Percentiles rank a stretch among this genome's conserved stretches.
phyloP scores from a whole-genome alignment of 1,284 basidiomycete genomes.

The Leccinum discolor region DNA sequence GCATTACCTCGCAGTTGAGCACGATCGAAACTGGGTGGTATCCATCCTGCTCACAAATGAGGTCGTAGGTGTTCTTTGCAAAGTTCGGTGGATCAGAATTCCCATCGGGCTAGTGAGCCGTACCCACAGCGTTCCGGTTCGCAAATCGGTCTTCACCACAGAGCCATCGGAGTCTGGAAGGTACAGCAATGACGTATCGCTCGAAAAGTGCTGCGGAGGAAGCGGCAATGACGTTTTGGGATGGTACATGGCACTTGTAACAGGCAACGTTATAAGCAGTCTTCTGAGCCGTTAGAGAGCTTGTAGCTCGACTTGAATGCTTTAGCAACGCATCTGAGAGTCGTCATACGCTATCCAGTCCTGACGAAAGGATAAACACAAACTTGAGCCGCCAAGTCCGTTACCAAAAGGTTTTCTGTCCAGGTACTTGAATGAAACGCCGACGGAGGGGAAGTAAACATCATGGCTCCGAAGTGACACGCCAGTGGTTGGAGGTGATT shows the following conservation, averaged over 20 bases:
- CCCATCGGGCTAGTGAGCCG: conserved; percentile 71
- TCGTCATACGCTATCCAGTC: not conserved
- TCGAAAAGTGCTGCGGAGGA: no score
- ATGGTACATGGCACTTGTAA: no score
- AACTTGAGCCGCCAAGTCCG: not conserved
- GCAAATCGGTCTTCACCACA: conserved; percentile 35
- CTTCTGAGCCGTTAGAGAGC: conserved; percentile 16
- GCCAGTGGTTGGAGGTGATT: not conserved
- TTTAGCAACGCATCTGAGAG: not conserved
- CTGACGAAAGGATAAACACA: not conserved
- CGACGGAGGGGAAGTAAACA: not conserved
- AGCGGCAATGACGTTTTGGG: no score
- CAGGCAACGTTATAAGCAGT: conserved; percentile 19
- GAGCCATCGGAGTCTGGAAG: conserved; percentile 28
- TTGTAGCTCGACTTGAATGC: not conserved
- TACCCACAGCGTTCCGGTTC: conserved; percentile 28
- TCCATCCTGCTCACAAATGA: conserved; percentile 66
- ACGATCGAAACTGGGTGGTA: conserved; percentile 79
- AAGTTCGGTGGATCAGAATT: conserved; percentile 62
- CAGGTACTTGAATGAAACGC: not conserved
- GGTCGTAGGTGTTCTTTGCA: conserved; percentile 52
- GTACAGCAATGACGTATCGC: conserved; percentile 33
- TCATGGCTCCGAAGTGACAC: not conserved
- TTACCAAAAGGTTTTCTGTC: not conserved
- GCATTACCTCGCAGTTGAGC: conserved; percentile 59